Evolutionary conservation across 352 stramenopile genomes (phyloP).

Genomic region (Pythium inflatum): DNA sequence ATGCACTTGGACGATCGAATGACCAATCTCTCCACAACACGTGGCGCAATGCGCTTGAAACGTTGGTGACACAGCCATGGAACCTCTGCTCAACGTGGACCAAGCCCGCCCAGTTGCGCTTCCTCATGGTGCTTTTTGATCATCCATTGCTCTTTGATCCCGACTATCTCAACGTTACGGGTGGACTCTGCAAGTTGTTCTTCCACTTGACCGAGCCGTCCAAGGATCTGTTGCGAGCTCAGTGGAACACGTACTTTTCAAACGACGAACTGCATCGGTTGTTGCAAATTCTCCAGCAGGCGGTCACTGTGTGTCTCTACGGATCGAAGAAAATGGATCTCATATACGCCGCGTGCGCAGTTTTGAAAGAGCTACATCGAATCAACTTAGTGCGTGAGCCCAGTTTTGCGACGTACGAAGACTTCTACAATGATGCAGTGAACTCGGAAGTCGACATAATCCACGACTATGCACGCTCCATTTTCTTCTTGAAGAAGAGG

Average conservation of each 20-base stretch:
- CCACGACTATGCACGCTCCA: constrained; percentile 72
- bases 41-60: constrained; percentile 70
- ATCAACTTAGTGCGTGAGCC: constrained; percentile 55
- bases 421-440: constrained; percentile 85
- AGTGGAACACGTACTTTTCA: constrained; percentile 60
- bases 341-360: constrained; percentile 69
- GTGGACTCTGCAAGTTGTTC: constrained; percentile 71
- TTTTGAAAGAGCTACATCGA: constrained; percentile 67
- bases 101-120: constrained; percentile 45
- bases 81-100: constrained; percentile 78
- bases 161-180: constrained; percentile 72
- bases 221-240: constrained; percentile 57
- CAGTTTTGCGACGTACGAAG: constrained; percentile 64
- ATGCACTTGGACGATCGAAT: constrained; percentile 35
- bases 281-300: constrained; percentile 73
- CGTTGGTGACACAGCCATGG: constrained; percentile 72
- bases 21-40: constrained; percentile 70
- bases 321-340: constrained; percentile 74
- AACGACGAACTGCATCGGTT: constrained; percentile 68
- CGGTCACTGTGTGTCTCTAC: constrained; percentile 78
- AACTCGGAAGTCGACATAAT: constrained; percentile 85
- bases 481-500: constrained; percentile 75
- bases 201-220: constrained; percentile 53
- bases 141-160: constrained; percentile 78
- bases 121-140: constrained; percentile 78